Conservation (phyloP, 2,329 filamentous ascomycete genomes). For the Xylaria digitata region DNA sequence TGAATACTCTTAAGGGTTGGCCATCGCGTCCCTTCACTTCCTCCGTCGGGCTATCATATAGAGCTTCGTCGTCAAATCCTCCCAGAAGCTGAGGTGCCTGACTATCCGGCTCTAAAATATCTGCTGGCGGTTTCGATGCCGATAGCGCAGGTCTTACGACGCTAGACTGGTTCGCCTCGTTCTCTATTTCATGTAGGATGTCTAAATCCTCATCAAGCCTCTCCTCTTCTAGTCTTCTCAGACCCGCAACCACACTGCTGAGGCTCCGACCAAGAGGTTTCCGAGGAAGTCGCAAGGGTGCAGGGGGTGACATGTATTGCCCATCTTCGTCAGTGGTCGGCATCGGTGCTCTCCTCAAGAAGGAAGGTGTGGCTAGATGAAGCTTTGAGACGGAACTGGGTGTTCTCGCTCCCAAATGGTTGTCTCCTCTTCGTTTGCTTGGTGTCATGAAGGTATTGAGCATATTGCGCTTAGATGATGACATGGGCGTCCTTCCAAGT, state of each 20-base stretch:
- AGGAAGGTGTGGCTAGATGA: slow-evolving; percentile 76
- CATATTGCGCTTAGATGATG: slow-evolving; percentile 68
- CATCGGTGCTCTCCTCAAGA: slow-evolving; percentile 68
- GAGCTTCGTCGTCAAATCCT: slow-evolving; percentile 72
- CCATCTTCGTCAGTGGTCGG: slow-evolving; percentile 68
- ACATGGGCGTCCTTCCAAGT: slow-evolving; percentile 63
- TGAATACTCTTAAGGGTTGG: slow-evolving; percentile 72
- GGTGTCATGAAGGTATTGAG: slow-evolving; percentile 75
- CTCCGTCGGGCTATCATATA: slow-evolving; percentile 68
- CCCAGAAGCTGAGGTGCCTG: slow-evolving; percentile 61
- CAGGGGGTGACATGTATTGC: slow-evolving; percentile 59
- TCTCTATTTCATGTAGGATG: slow-evolving; percentile 76
- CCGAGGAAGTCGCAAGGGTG: slow-evolving; percentile 64
- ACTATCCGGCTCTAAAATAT: slow-evolving; percentile 58
- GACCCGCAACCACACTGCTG: slow-evolving; percentile 77
- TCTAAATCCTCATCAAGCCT: slow-evolving; percentile 79
- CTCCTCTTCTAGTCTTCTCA: slow-evolving; percentile 77
- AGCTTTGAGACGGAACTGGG: slow-evolving; percentile 65
- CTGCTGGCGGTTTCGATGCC: slow-evolving; percentile 12
- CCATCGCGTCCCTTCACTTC: slow-evolving; percentile 64
- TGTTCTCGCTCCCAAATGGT: slow-evolving; percentile 55
- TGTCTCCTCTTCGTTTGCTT: slow-evolving; percentile 60
- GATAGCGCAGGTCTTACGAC: slow-evolving; percentile 38
- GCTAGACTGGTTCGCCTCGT: slow-evolving; percentile 50
- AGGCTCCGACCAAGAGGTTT: slow-evolving; percentile 75